Conservation (phyloP, 108 stramenopile genomes). For the Schizochytrium sp. region DNA sequence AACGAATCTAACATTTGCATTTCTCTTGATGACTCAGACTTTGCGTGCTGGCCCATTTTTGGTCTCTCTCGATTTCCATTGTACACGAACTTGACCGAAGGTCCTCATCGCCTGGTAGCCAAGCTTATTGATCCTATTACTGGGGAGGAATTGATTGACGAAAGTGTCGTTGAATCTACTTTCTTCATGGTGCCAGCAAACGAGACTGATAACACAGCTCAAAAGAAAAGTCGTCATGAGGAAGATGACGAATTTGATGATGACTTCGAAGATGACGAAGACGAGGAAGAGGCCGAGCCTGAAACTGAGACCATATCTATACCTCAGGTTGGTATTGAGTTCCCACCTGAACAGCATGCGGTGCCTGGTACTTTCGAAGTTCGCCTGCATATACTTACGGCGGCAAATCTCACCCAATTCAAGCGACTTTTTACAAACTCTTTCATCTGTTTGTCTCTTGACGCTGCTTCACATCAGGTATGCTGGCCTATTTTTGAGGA, state of each 20-base stretch:
- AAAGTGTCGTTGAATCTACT: conserved; percentile 29
- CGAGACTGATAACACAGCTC: conserved; percentile 34
- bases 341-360: background rate
- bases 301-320: conserved; percentile 46
- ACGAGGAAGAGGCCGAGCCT: conserved; percentile 25
- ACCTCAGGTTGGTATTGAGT: conserved; percentile 31
- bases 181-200: conserved; percentile 29
- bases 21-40: conserved; percentile 6
- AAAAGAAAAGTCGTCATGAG: background rate
- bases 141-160: conserved; percentile 25
- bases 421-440: conserved; percentile 35
- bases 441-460: conserved; percentile 25
- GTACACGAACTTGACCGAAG: conserved; percentile 23
- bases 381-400: background rate
- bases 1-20: conserved; percentile 54
- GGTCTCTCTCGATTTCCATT: conserved; percentile 30
- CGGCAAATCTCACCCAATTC: conserved; percentile 20
- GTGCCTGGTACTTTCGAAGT: conserved; percentile 54
- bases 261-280: background rate
- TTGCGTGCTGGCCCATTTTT: conserved; percentile 53
- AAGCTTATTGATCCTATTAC: conserved; percentile 55
- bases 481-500: conserved; percentile 60
- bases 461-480: background rate
- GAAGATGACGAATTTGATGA: conserved; percentile 5
- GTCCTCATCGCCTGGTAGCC: conserved; percentile 18